Conservation (phyloP, 768 basidiomycete species). For the Russula ochroleuca region DNA sequence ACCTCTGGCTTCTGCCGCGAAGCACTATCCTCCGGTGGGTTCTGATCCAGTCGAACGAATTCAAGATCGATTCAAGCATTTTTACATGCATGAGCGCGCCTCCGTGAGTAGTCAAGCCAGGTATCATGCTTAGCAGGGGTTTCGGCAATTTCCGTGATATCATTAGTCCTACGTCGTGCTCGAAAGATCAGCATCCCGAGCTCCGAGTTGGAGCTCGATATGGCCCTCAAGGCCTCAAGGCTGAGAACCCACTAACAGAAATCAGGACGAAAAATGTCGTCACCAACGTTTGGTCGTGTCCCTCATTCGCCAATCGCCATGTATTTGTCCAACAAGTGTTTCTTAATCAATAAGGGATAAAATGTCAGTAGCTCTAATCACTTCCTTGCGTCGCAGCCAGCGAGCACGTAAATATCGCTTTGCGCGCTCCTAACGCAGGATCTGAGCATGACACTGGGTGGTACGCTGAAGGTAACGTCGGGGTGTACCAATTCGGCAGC, state of each 20-base stretch:
- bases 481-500: constrained; percentile 22
- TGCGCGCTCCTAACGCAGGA: constrained; percentile 7
- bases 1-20: constrained; percentile 10
- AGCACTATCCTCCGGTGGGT: constrained; percentile 13
- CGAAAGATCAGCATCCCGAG: constrained; percentile 13
- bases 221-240: constrained; percentile 13
- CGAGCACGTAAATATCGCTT: constrained; percentile 19
- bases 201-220: constrained; percentile 7
- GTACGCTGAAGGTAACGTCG: constrained; percentile 23
- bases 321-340: constrained; percentile 23
- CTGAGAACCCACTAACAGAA: constrained; percentile 1
- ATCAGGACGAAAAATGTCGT: constrained; percentile 18
- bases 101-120: constrained; percentile 10
- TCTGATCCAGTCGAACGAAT: constrained; percentile 10
- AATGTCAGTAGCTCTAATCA: neutral
- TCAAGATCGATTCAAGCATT: constrained; percentile 12
- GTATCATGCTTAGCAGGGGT: constrained; percentile 5
- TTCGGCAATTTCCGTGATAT: constrained; percentile 10
- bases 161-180: constrained; percentile 12
- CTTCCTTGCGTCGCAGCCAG: neutral
- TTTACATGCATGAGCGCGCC: neutral
- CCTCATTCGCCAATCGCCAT: constrained; percentile 23
- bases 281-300: constrained; percentile 16
- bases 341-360: neutral
- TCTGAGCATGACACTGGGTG: constrained; percentile 14